phyloP scores from a whole-genome alignment of 108 stramenopile genomes.

The Skeletonema costatum region DNA sequence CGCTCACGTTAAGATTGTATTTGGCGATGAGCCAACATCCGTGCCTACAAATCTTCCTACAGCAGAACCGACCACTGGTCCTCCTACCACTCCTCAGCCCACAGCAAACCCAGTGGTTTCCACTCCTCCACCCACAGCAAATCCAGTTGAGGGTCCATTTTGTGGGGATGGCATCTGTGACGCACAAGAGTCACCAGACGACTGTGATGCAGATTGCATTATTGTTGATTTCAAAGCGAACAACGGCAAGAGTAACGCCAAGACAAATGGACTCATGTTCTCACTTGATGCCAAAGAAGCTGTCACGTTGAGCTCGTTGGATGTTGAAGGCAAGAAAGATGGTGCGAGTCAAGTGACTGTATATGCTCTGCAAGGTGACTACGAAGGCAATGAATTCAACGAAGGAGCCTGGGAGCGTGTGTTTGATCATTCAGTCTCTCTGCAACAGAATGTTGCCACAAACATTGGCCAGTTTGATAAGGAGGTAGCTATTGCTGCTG shows the following conservation, averaged over 20 bases:
- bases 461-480: background rate
- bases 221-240: background rate
- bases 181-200: background rate
- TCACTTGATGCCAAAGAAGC: background rate
- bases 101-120: background rate
- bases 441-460: background rate
- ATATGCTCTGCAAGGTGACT: background rate
- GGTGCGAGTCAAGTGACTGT: background rate
- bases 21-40: background rate
- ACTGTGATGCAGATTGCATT: background rate
- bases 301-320: background rate
- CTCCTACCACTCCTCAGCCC: background rate
- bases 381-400: background rate
- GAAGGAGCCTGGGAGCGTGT: background rate
- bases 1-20: slow-evolving; percentile 15
- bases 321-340: background rate
- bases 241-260: background rate
- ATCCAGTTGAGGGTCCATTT: background rate
- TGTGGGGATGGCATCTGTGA: slow-evolving; percentile 7
- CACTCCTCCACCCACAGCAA: background rate
- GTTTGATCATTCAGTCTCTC: background rate
- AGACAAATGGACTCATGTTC: background rate
- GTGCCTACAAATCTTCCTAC: background rate
- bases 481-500: background rate
- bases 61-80: background rate